Conservation (phyloP, 1,284 basidiomycete genomes). For the Fomitopsis schrenkii region DNA sequence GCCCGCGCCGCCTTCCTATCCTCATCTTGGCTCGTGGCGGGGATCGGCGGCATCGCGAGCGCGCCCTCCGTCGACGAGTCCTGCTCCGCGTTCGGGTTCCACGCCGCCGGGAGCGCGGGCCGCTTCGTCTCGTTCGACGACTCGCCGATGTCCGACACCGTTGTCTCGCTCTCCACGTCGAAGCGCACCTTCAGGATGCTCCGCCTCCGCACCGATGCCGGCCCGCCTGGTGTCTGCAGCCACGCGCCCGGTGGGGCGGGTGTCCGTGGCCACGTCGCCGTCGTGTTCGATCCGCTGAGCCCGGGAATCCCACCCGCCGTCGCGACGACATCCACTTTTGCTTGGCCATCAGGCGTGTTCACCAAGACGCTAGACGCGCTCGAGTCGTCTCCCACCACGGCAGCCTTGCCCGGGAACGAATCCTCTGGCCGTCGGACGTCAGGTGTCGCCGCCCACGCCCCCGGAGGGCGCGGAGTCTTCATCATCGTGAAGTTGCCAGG, state of each 20-base stretch:
- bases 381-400: constrained; percentile 15
- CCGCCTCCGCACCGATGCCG: constrained; percentile 33
- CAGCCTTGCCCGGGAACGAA: constrained; percentile 18
- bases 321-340: constrained; percentile 9
- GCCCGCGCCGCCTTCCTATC: constrained; percentile 3
- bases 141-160: constrained; percentile 33
- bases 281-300: neutral
- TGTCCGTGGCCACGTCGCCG: constrained; percentile 38
- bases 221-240: constrained; percentile 47
- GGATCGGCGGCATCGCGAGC: neutral
- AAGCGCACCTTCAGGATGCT: constrained; percentile 63
- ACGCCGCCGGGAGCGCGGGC: neutral
- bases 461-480: constrained; percentile 68
- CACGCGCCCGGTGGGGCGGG: constrained; percentile 72
- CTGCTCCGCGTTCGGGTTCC: neutral
- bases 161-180: constrained; percentile 40
- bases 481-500: constrained; percentile 32
- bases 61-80: neutral
- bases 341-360: neutral
- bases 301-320: constrained; percentile 9
- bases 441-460: constrained; percentile 65
- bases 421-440: constrained; percentile 25
- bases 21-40: neutral
- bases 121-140: constrained; percentile 13
- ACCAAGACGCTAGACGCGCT: constrained; percentile 6